These are phyloP conservation scores for Coemansia sp. DNA, from an alignment of 192 early-diverging fungal genomes.

Conservation along the genomic window DNA sequence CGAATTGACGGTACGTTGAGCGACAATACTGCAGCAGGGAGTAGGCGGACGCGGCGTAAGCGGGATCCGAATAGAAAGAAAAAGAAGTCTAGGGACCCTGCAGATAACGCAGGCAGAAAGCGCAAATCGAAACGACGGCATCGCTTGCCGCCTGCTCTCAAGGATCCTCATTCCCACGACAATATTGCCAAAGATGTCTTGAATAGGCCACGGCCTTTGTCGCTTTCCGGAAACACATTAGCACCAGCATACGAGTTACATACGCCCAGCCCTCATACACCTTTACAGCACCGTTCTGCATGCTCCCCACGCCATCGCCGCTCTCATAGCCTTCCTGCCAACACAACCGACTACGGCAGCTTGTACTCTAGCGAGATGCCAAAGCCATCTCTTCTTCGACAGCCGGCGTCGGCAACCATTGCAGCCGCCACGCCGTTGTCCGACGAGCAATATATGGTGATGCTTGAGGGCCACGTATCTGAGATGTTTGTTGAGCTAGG, in stretches of 20 bases:
- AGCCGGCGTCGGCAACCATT: background rate
- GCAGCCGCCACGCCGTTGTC: background rate
- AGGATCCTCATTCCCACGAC: no score
- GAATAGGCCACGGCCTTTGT: no score
- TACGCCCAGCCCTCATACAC: no score
- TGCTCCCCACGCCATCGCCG: slow-evolving; percentile 1
- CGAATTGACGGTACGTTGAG: no score
- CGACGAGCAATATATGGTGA: slow-evolving; percentile 10
- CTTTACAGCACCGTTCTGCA: no score
- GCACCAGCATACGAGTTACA: no score
- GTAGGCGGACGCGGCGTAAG: background rate
- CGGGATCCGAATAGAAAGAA: background rate
- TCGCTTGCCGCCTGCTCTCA: no score
- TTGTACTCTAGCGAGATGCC: background rate
- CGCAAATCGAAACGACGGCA: no score
- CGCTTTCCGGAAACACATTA: no score
- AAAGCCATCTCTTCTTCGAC: background rate
- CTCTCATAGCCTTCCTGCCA: background rate
- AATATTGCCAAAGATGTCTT: no score
- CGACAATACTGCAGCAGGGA: background rate
- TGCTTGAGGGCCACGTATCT: slow-evolving; percentile 38
- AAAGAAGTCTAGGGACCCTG: no score
- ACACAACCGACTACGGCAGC: background rate
- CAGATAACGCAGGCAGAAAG: no score
- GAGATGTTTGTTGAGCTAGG: slow-evolving; percentile 40